These are phyloP conservation scores for Talinum fruticosum DNA, from an alignment of 148 eudicot species.

Conservation along the genomic window DNA sequence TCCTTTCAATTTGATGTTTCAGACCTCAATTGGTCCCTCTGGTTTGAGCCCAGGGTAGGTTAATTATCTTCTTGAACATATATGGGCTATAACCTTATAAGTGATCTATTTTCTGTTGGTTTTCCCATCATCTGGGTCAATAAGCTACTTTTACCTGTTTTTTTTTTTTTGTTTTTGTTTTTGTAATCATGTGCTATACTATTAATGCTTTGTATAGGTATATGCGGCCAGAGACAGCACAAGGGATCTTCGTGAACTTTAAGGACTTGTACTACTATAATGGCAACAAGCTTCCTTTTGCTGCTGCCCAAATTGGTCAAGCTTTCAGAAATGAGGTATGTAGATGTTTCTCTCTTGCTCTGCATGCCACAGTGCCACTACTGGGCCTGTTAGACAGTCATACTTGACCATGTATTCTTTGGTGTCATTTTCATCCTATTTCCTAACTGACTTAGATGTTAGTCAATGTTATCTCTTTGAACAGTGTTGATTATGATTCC, in stretches of 20 bases:
- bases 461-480: neutral
- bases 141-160: neutral
- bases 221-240: conserved; percentile 98
- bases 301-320: conserved; percentile 98
- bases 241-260: conserved; percentile 95
- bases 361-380: conserved; percentile 2
- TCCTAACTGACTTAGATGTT: neutral
- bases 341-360: neutral
- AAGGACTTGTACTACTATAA: conserved; percentile 94
- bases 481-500: neutral
- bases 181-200: neutral
- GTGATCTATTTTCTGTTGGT: neutral
- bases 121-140: neutral
- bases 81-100: neutral
- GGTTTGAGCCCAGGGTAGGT: conserved; percentile 73
- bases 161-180: neutral
- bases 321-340: conserved; percentile 93
- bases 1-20: conserved; percentile 96
- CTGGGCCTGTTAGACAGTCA: neutral
- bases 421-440: neutral
- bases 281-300: conserved; percentile 95
- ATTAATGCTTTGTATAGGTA: conserved; percentile 42
- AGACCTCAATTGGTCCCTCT: conserved; percentile 94
- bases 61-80: neutral
- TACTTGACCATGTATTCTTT: neutral